Evolutionary conservation across 2,329 filamentous ascomycete genomes (phyloP), one percentile per base, ranked within the genome.

Genomic region (Dryadomyces quercus-mongolicae): DNA sequence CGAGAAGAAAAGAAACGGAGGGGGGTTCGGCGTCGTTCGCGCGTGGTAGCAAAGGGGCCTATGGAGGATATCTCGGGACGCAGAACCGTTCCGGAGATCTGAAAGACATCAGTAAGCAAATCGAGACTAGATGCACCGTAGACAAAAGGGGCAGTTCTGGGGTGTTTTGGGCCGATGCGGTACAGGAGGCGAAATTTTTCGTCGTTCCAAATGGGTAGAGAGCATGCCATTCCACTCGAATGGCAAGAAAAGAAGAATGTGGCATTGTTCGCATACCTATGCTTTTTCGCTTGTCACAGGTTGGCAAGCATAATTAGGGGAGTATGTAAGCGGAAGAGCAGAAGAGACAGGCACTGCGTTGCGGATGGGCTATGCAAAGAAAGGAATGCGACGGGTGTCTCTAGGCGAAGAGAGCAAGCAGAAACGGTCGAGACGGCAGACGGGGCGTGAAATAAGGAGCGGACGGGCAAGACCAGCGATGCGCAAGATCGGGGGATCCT

Each of bases 401-500:
- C 16, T 18, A n/a, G 40, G 9, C 47, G 49, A 16, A 18, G 40
- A 46, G 25, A 22, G n/a, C 21, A 15, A 8, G 34, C 51, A 48
- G 20, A 16, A 21, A 5, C 10, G 12, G 47, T 20, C 15, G 20
- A 49, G 16, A 49, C n/a, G 47, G 6, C 4, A 5, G 25, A 31
- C 25, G 25, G 8, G 25, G 34, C 18, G 51, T 25, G 38, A 34
- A 13, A 18, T 58, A 74, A 74, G 73, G 77, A 80, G 75, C 71
- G 77, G 77, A 80, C 77, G 76, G 77, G 66, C 75, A 71, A 78
- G 69, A 76, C 77, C 78, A 81, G 76, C 58, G 50, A 48, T 47
- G 45, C 68, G 70, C 68, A 72, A 76, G 43, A 73, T 73, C 66
- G 67, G 63, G 42, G 20, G 61, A 66, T 55, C 43, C 48, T 47